A percentile compares a stretch with the other conserved stretches of the same genome.
Conservation (phyloP, 2,329 filamentous ascomycete species). For the Trichoderma afroharzianum region DNA sequence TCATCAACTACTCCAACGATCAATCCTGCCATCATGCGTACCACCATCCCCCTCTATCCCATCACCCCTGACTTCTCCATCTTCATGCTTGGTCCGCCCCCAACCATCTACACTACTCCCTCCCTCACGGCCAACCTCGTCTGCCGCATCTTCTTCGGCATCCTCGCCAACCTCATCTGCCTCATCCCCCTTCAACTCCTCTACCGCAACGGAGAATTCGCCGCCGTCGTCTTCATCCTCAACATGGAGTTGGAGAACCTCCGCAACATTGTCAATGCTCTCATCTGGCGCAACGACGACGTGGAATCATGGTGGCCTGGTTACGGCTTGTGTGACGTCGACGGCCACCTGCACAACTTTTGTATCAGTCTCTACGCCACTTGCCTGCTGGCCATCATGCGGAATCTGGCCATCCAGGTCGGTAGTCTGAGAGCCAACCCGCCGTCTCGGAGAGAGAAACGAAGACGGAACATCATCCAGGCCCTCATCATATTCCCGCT, state of each 20-base stretch:
- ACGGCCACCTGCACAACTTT: conserved; percentile 46
- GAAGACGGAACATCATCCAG: conserved; percentile 43
- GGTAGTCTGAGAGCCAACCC: conserved; percentile 40
- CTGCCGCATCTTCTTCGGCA: conserved; percentile 45
- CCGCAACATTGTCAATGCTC: conserved; percentile 46
- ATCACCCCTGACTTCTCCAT: conserved; percentile 19
- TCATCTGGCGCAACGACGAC: conserved; percentile 53
- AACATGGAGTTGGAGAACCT: conserved; percentile 46
- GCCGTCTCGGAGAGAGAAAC: conserved; percentile 40
- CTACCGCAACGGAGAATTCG: conserved; percentile 51
- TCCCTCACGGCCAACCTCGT: conserved; percentile 44
- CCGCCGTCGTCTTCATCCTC: conserved; percentile 48
- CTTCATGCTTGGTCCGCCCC: background rate
- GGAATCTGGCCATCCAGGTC: conserved; percentile 50
- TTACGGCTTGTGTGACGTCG: conserved; percentile 51
- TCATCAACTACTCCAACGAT: background rate
- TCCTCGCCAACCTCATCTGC: conserved; percentile 43
- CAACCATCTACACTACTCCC: conserved; percentile 26
- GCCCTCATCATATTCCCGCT: conserved; percentile 53
- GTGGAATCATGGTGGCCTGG: conserved; percentile 50
- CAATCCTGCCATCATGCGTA: background rate
- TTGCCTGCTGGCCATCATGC: conserved; percentile 53
- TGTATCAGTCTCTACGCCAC: conserved; percentile 45
- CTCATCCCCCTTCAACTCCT: conserved; percentile 51
- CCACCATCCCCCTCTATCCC: background rate